Evolutionary conservation across 257 asterid species (phyloP).

Genomic region (Capsicum rhomboideum): DNA sequence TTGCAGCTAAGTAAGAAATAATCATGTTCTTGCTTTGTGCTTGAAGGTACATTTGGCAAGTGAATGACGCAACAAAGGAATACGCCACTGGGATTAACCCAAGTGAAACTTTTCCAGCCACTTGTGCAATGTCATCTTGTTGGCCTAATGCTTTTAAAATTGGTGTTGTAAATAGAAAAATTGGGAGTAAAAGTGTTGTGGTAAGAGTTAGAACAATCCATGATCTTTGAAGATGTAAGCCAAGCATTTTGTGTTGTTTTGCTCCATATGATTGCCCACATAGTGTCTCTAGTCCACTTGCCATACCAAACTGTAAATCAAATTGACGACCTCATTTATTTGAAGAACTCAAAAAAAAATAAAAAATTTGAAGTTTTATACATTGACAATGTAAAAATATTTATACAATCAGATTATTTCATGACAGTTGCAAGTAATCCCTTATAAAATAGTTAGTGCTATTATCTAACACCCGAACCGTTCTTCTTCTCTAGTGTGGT

Average conservation of each 20-base stretch:
- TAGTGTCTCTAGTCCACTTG: conserved; percentile 74
- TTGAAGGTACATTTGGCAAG: conserved; percentile 70
- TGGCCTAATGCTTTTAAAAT: conserved; percentile 58
- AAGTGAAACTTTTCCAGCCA: conserved; percentile 31
- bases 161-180: conserved; percentile 42
- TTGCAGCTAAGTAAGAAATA: conserved; percentile 49
- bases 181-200: conserved; percentile 32
- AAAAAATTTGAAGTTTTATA: neutral
- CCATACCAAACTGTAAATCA: conserved; percentile 56
- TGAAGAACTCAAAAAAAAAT: neutral
- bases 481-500: no score
- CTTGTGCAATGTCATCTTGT: conserved; percentile 34
- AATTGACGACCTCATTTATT: neutral
- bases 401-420: no score
- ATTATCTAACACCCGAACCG: no score
- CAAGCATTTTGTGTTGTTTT: conserved; percentile 66
- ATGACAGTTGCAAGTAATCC: no score
- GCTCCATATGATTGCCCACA: no score
- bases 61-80: conserved; percentile 37
- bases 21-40: conserved; percentile 73
- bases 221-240: conserved; percentile 66
- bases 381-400: no score
- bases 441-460: no score
- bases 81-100: conserved; percentile 58
- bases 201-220: conserved; percentile 40